Percentiles rank a stretch among this genome's conserved stretches.
Conservation (phyloP, 805 yeast species). For the Sporopachydermia lactativora region DNA sequence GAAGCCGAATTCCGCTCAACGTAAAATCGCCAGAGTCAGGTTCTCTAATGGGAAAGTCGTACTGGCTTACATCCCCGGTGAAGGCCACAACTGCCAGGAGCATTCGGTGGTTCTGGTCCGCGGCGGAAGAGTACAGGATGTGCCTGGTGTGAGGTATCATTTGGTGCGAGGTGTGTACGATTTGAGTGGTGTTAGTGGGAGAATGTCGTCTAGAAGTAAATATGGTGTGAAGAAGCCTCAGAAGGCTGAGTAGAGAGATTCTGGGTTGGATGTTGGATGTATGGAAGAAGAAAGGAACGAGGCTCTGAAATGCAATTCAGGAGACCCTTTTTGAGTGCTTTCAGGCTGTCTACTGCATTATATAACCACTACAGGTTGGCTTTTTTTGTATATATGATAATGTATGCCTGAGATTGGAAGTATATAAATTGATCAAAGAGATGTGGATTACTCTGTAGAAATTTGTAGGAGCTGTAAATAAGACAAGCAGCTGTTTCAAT, state of each 20-base stretch:
- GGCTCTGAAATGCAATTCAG: no score
- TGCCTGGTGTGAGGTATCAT: constrained; percentile 96
- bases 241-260: neutral
- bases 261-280: no score
- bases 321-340: no score
- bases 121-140: constrained; percentile 97
- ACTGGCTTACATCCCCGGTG: constrained; percentile 94
- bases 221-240: constrained; percentile 70
- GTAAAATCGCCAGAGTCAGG: constrained; percentile 93
- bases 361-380: no score
- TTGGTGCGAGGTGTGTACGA: constrained; percentile 88
- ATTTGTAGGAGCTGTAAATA: no score
- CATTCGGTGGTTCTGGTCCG: constrained; percentile 91
- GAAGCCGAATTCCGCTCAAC: constrained; percentile 96
- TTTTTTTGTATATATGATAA: no score
- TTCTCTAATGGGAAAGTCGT: constrained; percentile 79
- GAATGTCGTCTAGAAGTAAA: constrained; percentile 79
- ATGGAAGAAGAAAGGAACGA: no score
- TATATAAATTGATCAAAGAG: no score
- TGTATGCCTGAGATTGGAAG: no score
- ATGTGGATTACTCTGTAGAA: no score
- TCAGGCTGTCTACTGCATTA: no score
- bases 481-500: no score
- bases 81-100: constrained; percentile 96
- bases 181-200: constrained; percentile 87